Base-by-base conservation (phyloP, 345 rosid species). In the Excoecaria cochinchinensis region DNA sequence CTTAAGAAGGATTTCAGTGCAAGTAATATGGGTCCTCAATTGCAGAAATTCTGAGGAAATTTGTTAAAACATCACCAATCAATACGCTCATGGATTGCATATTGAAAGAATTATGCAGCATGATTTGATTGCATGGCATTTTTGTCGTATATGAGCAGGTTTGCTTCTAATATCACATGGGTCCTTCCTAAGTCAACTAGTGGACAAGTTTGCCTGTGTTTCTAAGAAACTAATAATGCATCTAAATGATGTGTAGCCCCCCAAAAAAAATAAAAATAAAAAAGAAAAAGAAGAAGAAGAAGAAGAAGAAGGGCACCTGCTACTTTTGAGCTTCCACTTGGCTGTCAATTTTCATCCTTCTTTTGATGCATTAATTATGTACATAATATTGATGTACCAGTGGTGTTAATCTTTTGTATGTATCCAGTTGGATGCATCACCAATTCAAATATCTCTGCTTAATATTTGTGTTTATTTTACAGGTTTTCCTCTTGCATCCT, bases 401-500 rank as follows among this genome's bases (percentile, higher is more conserved):
- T 46, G 72, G 12, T 24, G 58, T 13, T 19, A 44, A 58, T n/a
- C n/a, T 57, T 67, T 19, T 46, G 31, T n/a, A 39, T 6, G 8
- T 50, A 25, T 3, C 53, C 36, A 11, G 67, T 59, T 10, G 21
- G 11, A 46, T 31, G 38, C 71, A 47, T 55, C 46, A 3, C 52
- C 38, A 76, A 60, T 62, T 69, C 59, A 52, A 17, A 24, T 69
- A 38, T 44, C 42, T 50, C 9, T 46, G 63, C 67, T 58, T 73
- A 65, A 12, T 65, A 19, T 55, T 61, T 62, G 17, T 75, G 47
- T 56, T 73, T 74, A 13, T 57, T 71, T 52, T 19, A 82, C 88
- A 92, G 99, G 93, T 95, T 75, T 93, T 95, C 81, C 86, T 93
- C 24, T 72, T 90, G 76, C 78, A 87, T 19, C 89, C 87, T 73